These are phyloP conservation scores for Annulohypoxylon maeteangense DNA, from an alignment of 495 filamentous ascomycete genomes.

Conservation along the genomic window DNA sequence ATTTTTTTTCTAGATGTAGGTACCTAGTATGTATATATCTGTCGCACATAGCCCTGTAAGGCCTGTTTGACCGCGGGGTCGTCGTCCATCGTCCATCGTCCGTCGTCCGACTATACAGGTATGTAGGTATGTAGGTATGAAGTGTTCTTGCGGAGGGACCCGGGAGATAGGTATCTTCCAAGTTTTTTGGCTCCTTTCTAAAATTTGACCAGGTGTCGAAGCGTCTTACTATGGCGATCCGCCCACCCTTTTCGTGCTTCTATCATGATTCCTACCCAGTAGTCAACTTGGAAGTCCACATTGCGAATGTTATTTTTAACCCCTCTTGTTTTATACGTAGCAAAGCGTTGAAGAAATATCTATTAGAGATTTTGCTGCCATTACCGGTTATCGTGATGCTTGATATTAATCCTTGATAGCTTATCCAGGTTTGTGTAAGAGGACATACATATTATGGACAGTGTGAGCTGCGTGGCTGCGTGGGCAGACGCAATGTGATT, in stretches of 20 bases:
- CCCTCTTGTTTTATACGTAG: neutral
- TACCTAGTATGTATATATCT: slow-evolving; percentile 4
- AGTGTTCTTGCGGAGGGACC: slow-evolving; percentile 25
- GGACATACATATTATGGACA: no score
- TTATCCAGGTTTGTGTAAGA: slow-evolving; percentile 6
- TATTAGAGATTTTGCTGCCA: neutral
- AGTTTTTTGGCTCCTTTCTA: slow-evolving; percentile 27
- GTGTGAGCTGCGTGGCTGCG: no score
- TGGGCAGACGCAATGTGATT: slow-evolving; percentile 16
- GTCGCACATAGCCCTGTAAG: slow-evolving; percentile 24
- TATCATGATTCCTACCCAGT: slow-evolving; percentile 3
- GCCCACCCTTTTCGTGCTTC: slow-evolving; percentile 18
- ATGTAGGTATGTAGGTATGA: no score
- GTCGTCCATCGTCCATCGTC: slow-evolving; percentile 30
- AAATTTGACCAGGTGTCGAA: slow-evolving; percentile 21
- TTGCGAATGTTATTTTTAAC: neutral
- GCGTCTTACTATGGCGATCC: slow-evolving; percentile 20
- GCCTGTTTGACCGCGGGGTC: slow-evolving; percentile 24
- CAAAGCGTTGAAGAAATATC: neutral
- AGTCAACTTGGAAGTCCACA: no score
- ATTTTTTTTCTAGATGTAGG: neutral
- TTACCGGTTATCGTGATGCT: slow-evolving; percentile 9
- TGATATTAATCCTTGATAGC: slow-evolving; percentile 1
- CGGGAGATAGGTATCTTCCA: slow-evolving; percentile 32
- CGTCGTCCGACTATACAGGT: slow-evolving; percentile 22